Evolutionary conservation across 2,329 filamentous ascomycete genomes (phyloP), one percentile per base, ranked within the genome.

Genomic region (Aspergillus aculeatinus): DNA sequence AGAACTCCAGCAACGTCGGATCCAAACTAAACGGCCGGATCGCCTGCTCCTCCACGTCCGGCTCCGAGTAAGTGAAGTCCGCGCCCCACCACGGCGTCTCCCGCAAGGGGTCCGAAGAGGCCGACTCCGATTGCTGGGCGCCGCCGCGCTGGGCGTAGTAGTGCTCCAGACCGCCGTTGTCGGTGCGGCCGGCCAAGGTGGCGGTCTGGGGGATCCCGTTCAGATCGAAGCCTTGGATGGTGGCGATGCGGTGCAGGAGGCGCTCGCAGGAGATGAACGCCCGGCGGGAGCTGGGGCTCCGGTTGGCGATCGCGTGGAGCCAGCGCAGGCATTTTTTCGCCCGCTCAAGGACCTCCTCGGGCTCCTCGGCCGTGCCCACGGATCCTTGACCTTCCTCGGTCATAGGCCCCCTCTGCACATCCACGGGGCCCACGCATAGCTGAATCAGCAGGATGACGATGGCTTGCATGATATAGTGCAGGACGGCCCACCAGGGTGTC

Each of bases 401-500:
- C 14, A 16, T 16, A 19, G 14, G 6, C 39, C 39, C 39, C 16
- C 6, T 19, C 12, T 16, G 14, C 39, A 44, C 39, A 9, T 19
- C 39, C 25, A 58, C 27, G 14, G 33, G 39, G 5, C 56, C 56
- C 5, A 58, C 25, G 11, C 35, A 31, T 19, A 62, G 44, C n/a
- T 63, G 55, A 14, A 76, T 72, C 47, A 79, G 68, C 21, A 80
- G 64, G 16, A 80, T 67, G 10, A 72, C 75, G 0, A 68, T 68
- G 2, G 76, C 71, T 58, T 79, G 77, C 64, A 79, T 76, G 16
- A 79, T 60, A 49, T 74, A 74, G 59, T 79, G 76, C 29, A 79
- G 64, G 19, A 77, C 65, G 58, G 68, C 74, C 74, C 76, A 79
- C 78, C 77, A 79, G 3, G 75, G 74, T 1, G 70, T 68, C 4